Evolutionary conservation across 2,329 filamentous ascomycete species (phyloP), one percentile per base, ranked within the genome.

Genomic region (Aspergillus arachidicola): DNA sequence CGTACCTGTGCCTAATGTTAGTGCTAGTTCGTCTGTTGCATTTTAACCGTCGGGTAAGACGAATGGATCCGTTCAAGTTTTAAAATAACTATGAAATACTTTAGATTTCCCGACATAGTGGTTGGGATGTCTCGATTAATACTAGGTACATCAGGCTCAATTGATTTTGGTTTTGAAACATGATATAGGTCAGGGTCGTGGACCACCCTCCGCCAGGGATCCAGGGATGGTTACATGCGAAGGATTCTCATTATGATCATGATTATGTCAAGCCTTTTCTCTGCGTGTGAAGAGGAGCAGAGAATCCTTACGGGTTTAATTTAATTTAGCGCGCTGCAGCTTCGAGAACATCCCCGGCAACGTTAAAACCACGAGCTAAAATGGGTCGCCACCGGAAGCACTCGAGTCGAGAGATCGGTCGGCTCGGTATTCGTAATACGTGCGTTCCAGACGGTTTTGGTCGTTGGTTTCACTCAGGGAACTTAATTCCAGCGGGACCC

Each of bases 311-410:
- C 26, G 46, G 46, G 46, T 3, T n/a, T n/a, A 30, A 54, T 43
- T 45, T 16, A 45, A 30, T 57, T 57, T 57, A 41, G 21, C 19
- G 28, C 12, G 43, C 28, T 50, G 32, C 30, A 58, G 43, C 54
- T 61, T 61, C 59, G 59, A 61, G 59, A 61, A 61, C 34, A 51
- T 57, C 59, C 59, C 45, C 55, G n/a, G 54, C 54, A 48, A 61
- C 55, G 55, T 46, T 61, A 57, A 61, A 54, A 58, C 23, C 34
- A 58, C 26, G 26, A 58, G 54, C 45, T 36, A 48, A 50, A 61
- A 58, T 45, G 54, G 58, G 36, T 53, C 46, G 43, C 30, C 26
- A 50, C 43, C 38, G 38, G 38, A 41, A 41, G 36, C 36, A 11
- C 38, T 41, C 38, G 7, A 19, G 36, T 41, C 16, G 16, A 41